Percentiles rank a stretch among this genome's conserved stretches.
phyloP scores from a whole-genome alignment of 371 early-diverging fungal species.

The Rhizomucor miehei region DNA sequence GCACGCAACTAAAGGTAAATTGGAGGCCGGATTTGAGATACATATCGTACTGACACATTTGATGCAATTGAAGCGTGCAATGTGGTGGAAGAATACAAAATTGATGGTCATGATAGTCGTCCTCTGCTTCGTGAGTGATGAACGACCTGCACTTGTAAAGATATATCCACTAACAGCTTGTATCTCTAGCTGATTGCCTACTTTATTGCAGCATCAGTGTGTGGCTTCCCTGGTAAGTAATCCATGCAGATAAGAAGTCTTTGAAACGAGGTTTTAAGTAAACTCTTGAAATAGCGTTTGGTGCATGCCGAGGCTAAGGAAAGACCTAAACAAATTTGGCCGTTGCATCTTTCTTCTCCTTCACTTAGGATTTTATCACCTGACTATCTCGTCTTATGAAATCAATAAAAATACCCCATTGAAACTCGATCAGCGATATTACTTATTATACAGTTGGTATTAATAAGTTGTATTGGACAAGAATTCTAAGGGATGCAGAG shows the following conservation, averaged over 20 bases:
- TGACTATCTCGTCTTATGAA: neutral
- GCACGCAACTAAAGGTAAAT: conserved; percentile 78
- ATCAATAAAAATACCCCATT: neutral
- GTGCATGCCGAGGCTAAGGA: conserved; percentile 17
- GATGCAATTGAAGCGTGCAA: conserved; percentile 58
- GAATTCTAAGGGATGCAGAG: neutral
- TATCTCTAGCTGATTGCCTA: conserved; percentile 58
- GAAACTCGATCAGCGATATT: no score
- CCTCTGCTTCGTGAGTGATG: conserved; percentile 62
- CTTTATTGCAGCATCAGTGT: conserved; percentile 64
- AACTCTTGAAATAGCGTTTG: conserved; percentile 21
- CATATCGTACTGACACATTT: neutral
- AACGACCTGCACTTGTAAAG: neutral
- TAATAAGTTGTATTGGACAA: no score
- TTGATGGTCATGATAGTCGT: conserved; percentile 69
- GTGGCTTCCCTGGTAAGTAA: conserved; percentile 76
- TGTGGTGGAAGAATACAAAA: conserved; percentile 95
- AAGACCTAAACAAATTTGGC: no score
- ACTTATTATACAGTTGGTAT: no score
- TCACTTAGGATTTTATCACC: conserved; percentile 2
- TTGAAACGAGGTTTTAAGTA: neutral
- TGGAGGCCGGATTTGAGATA: neutral
- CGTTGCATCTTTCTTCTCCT: neutral
- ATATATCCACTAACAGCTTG: neutral
- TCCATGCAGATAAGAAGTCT: neutral